Evolutionary conservation across 345 rosid genomes (phyloP), one percentile per base, ranked within the genome.

Genomic region (Gossypium thurberi): DNA sequence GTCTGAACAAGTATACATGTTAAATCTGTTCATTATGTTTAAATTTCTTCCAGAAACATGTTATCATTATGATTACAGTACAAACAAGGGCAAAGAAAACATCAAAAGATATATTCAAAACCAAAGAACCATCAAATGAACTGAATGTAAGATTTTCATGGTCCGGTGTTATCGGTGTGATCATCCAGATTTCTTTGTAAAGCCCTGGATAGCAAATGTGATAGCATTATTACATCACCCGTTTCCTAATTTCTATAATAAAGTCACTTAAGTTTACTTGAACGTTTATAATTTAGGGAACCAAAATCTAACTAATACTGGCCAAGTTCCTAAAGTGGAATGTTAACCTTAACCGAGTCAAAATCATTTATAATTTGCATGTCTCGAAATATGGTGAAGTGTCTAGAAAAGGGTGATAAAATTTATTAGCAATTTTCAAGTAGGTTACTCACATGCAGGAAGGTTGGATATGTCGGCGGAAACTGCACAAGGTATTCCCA

Each of bases 401-500:
- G 37, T 74, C 8, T 33, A 48, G 21, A 33, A 23, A 14, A 17
- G 2, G 12, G 65, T 10, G 52, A 8, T 20, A 48, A 4, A 28
- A 23, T 11, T 23, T 33, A 53, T 25, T 44, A 65, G 73, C 18
- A 53, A 28, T 4, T 43, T 59, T 3, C 43, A 62, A 69, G 60
- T 47, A 10, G 74, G 72, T 33, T 72, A 85, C 97, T 89, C 75
- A 95, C 98, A 95, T 1, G 97, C 91, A 46, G 98, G 98, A 75
- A 91, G 98, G 79, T 85, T 90, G 42, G 98, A 93, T 55, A 96
- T 87, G 61, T 96, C 99, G 1, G 97, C 99, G 10, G 99, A 90
- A 73, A 96, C 99, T 3, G 97, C 97, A 76, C 97, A 96, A 64
- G 96, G 90, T 56, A 93, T 93, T 76, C 99, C 99, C 82, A 96